Evolutionary conservation across 495 filamentous ascomycete species (phyloP).

Genomic region (Podospora conica): DNA sequence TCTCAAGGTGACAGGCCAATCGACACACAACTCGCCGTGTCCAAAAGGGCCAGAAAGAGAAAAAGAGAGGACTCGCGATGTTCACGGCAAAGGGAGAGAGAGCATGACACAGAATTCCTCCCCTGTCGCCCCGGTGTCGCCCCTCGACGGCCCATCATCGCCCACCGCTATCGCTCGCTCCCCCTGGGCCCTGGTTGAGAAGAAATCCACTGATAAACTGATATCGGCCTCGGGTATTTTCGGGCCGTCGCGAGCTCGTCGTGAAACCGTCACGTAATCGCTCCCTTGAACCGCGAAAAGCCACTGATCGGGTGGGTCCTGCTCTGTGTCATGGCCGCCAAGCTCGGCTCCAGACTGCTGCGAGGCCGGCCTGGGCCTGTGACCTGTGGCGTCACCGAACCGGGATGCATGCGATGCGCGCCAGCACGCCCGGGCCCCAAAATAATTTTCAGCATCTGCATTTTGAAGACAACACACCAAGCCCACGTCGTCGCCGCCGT

Average conservation of each 20-base stretch:
- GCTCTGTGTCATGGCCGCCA: neutral
- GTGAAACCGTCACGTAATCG: neutral
- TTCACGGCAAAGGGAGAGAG: neutral
- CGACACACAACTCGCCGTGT: neutral
- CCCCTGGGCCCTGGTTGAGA: neutral
- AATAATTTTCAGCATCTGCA: conserved; percentile 7
- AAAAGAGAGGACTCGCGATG: neutral
- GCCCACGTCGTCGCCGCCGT: neutral
- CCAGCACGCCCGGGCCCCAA: neutral
- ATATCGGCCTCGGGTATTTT: conserved; percentile 26
- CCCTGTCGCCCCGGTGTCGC: neutral
- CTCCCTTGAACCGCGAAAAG: neutral
- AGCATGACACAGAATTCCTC: too few relatives aligned
- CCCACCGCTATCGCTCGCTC: conserved; percentile 20
- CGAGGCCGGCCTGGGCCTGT: neutral
- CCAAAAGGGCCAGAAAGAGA: neutral
- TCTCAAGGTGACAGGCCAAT: neutral
- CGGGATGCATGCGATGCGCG: neutral
- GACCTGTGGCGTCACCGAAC: neutral
- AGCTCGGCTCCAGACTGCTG: neutral
- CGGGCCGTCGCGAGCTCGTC: conserved; percentile 20
- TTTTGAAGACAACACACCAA: neutral
- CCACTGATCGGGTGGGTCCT: neutral
- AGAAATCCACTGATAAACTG: conserved; percentile 9
- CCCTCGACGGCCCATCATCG: neutral